Conservation (phyloP, 768 basidiomycete genomes). For the Rhizopogon salebrosus region DNA sequence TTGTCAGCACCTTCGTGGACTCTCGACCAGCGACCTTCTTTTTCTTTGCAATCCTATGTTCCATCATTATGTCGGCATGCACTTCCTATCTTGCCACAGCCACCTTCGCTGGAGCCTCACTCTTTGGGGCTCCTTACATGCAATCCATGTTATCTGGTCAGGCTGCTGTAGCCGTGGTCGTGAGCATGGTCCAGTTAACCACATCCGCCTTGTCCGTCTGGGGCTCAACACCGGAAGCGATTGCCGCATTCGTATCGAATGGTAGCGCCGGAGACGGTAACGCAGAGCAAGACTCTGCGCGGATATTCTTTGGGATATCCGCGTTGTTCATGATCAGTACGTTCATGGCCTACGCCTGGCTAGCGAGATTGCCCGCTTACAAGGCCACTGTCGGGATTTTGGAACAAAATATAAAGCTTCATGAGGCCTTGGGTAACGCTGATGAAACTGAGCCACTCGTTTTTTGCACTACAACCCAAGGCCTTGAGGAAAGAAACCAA, state of each 20-base stretch:
- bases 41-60: conserved; percentile 57
- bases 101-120: conserved; percentile 69
- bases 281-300: conserved; percentile 63
- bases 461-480: conserved; percentile 19
- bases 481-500: conserved; percentile 34
- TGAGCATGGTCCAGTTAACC: conserved; percentile 71
- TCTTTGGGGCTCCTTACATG: conserved; percentile 70
- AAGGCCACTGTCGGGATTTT: conserved; percentile 43
- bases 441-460: conserved; percentile 34
- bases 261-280: conserved; percentile 25
- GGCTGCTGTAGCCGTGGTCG: conserved; percentile 77
- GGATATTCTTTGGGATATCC: conserved; percentile 68
- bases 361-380: conserved; percentile 58
- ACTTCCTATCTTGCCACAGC: conserved; percentile 80
- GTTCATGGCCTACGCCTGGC: conserved; percentile 47
- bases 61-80: conserved; percentile 50
- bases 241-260: conserved; percentile 17
- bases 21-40: conserved; percentile 55
- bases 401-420: conserved; percentile 31
- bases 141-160: conserved; percentile 81
- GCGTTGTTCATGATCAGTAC: conserved; percentile 57
- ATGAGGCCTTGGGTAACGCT: conserved; percentile 15
- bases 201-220: conserved; percentile 56
- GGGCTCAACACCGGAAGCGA: conserved; percentile 30
- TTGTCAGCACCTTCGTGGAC: conserved; percentile 59